Evolutionary conservation across 805 yeast genomes (phyloP).

Genomic region (Wickerhamiella shivajii): DNA sequence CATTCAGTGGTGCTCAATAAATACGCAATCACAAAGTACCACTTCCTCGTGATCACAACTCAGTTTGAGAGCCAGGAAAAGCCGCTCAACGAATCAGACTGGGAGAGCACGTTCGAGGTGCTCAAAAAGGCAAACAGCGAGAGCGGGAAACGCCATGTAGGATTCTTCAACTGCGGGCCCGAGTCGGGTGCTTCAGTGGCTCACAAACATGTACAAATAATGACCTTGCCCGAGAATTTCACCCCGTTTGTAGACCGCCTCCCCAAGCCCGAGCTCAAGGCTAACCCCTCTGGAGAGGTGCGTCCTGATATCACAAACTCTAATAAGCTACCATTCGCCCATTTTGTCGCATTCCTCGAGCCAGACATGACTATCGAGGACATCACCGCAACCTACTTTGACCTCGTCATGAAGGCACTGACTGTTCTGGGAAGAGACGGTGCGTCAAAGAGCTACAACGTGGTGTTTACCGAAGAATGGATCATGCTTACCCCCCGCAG

Average conservation of each 20-base stretch:
- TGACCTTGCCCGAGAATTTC: slow-evolving; percentile 50
- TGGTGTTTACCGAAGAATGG: slow-evolving; percentile 70
- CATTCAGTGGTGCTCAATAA: slow-evolving; percentile 67
- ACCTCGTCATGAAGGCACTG: slow-evolving; percentile 55
- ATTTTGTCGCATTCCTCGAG: slow-evolving; percentile 58
- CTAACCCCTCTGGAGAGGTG: slow-evolving; percentile 6
- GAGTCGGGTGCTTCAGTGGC: slow-evolving; percentile 89
- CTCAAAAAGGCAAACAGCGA: slow-evolving; percentile 34
- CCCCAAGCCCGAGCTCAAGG: slow-evolving; percentile 18
- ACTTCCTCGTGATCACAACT: slow-evolving; percentile 65
- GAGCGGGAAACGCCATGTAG: slow-evolving; percentile 43
- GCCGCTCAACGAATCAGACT: slow-evolving; percentile 58
- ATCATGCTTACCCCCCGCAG: slow-evolving; percentile 78
- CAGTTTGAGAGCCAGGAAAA: slow-evolving; percentile 56
- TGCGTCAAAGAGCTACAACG: slow-evolving; percentile 46
- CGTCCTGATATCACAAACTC: slow-evolving; percentile 30
- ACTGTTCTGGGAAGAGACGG: slow-evolving; percentile 31
- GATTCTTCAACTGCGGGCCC: slow-evolving; percentile 80
- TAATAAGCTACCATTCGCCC: slow-evolving; percentile 59
- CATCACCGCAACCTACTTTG: slow-evolving; percentile 46
- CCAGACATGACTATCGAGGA: slow-evolving; percentile 27
- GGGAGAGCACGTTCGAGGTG: slow-evolving; percentile 42
- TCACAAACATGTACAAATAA: slow-evolving; percentile 83
- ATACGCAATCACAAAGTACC: slow-evolving; percentile 70
- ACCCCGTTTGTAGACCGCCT: slow-evolving; percentile 41